These are phyloP conservation scores for Candida rishiriensis DNA, from an alignment of 805 yeast genomes.

Conservation along the genomic window DNA sequence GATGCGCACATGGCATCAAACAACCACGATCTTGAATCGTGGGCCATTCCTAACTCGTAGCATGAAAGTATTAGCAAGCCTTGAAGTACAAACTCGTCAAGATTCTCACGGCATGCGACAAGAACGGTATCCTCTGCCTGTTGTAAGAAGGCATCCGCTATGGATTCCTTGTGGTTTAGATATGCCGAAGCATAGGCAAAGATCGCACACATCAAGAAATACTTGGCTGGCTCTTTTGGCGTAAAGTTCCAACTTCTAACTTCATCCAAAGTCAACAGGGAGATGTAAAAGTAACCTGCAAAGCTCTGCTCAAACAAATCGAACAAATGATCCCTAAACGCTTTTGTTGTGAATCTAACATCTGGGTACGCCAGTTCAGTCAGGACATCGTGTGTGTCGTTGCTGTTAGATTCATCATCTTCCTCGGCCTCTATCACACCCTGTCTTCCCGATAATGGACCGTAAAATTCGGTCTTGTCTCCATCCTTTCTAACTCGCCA, in stretches of 20 bases:
- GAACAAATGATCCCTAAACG: conserved; percentile 7
- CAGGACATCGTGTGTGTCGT: conserved; percentile 8
- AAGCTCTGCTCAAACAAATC: conserved; percentile 22
- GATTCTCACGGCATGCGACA: conserved; percentile 17
- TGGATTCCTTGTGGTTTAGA: conserved; percentile 9
- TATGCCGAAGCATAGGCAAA: conserved; percentile 28
- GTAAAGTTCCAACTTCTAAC: conserved; percentile 27
- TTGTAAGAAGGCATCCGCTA: conserved; percentile 13
- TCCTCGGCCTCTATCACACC: conserved; percentile 23
- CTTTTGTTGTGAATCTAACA: neutral
- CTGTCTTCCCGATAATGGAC: conserved; percentile 32
- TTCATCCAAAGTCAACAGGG: conserved; percentile 18
- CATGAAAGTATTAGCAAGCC: conserved; percentile 28
- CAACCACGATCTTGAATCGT: conserved; percentile 31
- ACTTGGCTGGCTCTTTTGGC: conserved; percentile 23
- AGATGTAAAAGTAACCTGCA: conserved; percentile 24
- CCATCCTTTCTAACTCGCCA: conserved; percentile 30
- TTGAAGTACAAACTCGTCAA: conserved; percentile 25
- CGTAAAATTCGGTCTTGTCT: conserved; percentile 31
- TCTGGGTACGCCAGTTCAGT: conserved; percentile 5
- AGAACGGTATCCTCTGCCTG: conserved; percentile 24
- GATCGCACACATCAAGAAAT: conserved; percentile 25
- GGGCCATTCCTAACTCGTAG: conserved; percentile 29
- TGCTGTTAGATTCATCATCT: conserved; percentile 1
- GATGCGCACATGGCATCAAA: conserved; percentile 30